Evolutionary conservation across 179 eudicot genomes (phyloP), one percentile per base, ranked within the genome.

Genomic region (Beta lomatogona): DNA sequence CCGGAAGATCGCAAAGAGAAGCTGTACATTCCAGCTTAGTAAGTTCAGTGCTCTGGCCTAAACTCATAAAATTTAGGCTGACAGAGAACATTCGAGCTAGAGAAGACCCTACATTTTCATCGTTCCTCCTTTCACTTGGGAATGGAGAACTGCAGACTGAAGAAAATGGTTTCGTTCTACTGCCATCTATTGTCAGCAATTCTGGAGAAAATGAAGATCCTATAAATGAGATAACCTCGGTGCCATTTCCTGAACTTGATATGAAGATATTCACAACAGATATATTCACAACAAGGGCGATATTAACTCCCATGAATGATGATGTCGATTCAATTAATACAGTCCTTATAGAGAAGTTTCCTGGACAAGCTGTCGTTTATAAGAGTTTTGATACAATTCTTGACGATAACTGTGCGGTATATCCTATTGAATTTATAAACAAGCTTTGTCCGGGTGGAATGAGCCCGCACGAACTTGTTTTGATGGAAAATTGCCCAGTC

Each of bases 191-290:
- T 8, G n/a, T 50, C 0, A 22, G 10, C 0, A 28, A n/a, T 0
- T 6, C 6, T n/a, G 25, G 15, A 0, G 25, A 44, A 15, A 14
- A 0, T 48, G 57, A 9, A 1, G 59, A 71, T 10, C 75, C 16
- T 22, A 9, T 86, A 1, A n/a, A 15, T 1, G 79, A 83, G 6
- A 25, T 80, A 0, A 3, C 41, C 1, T 22, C 75, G 57, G n/a
- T 81, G 13, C 71, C 80, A 3, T 10, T 19, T 13, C 15, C 50
- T n/a, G 86, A 86, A 31, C 78, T 76, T 7, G 28, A 52, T 1
- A 50, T 79, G 12, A 1, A 25, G 4, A 21, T 73, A 0, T 80
- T 72, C 14, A 7, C 5, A 4, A 9, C 14, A 16, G 28, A 71
- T 16, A 46, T 71, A 6, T 71, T 71, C 25, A 71, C 74, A 18